Conservation (phyloP, 768 basidiomycete genomes). For the Collybia sp. region DNA sequence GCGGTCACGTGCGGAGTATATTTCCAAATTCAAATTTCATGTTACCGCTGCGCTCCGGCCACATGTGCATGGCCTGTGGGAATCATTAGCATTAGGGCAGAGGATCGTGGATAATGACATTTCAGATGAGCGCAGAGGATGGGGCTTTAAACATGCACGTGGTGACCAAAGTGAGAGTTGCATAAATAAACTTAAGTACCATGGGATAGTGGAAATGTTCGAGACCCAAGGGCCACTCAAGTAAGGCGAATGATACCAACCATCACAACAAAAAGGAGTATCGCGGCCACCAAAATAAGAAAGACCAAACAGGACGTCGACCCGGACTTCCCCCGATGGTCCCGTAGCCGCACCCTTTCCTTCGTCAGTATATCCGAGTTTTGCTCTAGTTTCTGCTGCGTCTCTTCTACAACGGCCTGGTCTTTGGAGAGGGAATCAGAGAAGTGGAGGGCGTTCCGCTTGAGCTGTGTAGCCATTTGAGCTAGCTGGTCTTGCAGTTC, state of each 20-base stretch:
- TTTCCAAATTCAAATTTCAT: too few species aligned
- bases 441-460: constrained; percentile 79
- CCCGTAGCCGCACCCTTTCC: constrained; percentile 56
- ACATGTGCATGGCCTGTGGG: too few species aligned
- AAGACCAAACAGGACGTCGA: constrained; percentile 72
- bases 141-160: too few species aligned
- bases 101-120: too few species aligned
- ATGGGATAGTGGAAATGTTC: too few species aligned
- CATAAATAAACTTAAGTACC: too few species aligned
- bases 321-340: constrained; percentile 58
- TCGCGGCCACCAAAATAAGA: constrained; percentile 58
- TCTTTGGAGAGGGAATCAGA: constrained; percentile 70
- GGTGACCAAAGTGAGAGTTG: too few species aligned
- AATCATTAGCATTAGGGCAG: too few species aligned
- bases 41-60: too few species aligned
- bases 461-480: constrained; percentile 85
- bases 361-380: constrained; percentile 68
- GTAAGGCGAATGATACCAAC: constrained; percentile 50
- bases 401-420: constrained; percentile 59
- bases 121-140: too few species aligned
- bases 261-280: constrained; percentile 66
- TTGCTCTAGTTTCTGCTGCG: constrained; percentile 68
- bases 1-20: too few species aligned
- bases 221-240: too few species aligned
- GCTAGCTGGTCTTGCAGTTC: constrained; percentile 72